Conservation (phyloP, 345 rosid species). For the Aethionema arabicum region DNA sequence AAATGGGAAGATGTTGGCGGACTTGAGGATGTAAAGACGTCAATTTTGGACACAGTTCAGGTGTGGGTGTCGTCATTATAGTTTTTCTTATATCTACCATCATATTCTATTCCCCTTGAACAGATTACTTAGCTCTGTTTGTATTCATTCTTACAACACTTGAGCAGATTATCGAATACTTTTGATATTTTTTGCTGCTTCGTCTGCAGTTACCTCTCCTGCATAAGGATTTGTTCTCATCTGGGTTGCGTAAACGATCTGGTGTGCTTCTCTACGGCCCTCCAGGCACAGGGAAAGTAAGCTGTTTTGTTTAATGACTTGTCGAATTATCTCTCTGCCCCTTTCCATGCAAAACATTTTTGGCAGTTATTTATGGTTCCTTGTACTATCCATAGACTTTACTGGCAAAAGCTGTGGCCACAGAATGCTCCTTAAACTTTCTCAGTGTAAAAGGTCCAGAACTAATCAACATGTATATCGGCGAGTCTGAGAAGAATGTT, state of each 20-base stretch:
- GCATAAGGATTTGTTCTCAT: constrained; percentile 92
- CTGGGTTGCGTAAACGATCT: constrained; percentile 95
- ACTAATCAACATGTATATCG: constrained; percentile 97
- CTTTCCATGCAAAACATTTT: neutral
- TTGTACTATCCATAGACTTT: constrained; percentile 58
- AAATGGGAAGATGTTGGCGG: constrained; percentile 99
- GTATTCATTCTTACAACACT: neutral
- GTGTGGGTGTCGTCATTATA: constrained; percentile 28
- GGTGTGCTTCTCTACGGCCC: constrained; percentile 98
- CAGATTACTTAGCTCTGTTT: no score
- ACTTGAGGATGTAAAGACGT: constrained; percentile 92
- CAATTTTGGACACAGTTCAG: constrained; percentile 96
- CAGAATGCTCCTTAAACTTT: constrained; percentile 93
- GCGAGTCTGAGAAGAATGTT: constrained; percentile 96
- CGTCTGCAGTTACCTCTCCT: constrained; percentile 68
- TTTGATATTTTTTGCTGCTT: neutral
- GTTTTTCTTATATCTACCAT: neutral
- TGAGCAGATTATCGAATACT: no score
- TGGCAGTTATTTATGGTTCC: constrained; percentile 19
- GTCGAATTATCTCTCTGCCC: neutral
- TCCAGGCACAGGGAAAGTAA: constrained; percentile 96
- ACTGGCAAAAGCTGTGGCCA: constrained; percentile 98
- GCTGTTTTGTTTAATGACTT: constrained; percentile 6
- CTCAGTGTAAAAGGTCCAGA: constrained; percentile 98
- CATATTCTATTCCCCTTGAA: neutral